Percentiles rank a stretch among this genome's conserved stretches.
Evolutionary conservation across 148 eudicot species (phyloP).

Genomic region (Chenopodium formosanum): DNA sequence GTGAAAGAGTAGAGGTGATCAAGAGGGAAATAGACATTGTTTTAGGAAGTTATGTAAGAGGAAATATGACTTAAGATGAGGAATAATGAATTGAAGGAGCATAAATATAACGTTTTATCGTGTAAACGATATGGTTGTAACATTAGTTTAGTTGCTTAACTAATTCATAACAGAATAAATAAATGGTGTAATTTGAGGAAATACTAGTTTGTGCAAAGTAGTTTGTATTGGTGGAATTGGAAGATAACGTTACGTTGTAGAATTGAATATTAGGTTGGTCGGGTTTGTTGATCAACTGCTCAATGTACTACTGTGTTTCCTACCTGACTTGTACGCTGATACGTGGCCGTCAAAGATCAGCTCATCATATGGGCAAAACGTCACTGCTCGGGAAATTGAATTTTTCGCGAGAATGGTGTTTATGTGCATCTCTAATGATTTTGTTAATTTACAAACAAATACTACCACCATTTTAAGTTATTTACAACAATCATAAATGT

Average conservation of each 20-base stretch:
- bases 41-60: no score
- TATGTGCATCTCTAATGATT: no score
- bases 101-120: neutral
- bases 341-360: neutral
- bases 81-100: neutral
- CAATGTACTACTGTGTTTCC: neutral
- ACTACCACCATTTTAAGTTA: no score
- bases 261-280: constrained; percentile 17
- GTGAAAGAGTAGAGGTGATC: constrained; percentile 25
- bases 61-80: neutral
- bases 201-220: neutral
- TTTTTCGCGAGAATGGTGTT: no score
- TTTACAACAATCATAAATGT: no score
- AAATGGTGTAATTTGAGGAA: neutral
- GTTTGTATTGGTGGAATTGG: constrained; percentile 8
- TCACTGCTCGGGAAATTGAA: neutral
- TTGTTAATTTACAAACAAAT: no score
- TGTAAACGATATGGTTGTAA: neutral
- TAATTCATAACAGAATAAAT: constrained; percentile 15
- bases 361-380: no score
- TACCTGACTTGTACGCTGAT: neutral
- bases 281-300: constrained; percentile 33
- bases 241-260: constrained; percentile 20
- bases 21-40: constrained; percentile 25
- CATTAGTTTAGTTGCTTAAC: constrained; percentile 35